These are phyloP conservation scores for Boletellus emodensis DNA, from an alignment of 768 basidiomycete genomes.

Conservation along the genomic window DNA sequence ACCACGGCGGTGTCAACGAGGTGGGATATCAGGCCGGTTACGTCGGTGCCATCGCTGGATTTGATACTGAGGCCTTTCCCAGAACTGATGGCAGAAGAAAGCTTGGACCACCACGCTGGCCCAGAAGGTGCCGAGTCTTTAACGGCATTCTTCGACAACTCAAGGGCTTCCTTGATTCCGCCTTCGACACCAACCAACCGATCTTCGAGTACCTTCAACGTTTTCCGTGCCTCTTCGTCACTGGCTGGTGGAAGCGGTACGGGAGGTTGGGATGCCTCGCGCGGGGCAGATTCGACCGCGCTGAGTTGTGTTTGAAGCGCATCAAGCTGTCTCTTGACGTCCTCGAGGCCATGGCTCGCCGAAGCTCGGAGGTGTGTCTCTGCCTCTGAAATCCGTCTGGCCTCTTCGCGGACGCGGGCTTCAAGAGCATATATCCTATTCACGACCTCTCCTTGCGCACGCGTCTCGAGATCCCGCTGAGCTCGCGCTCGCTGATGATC, in stretches of 20 bases:
- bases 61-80: conserved; percentile 59
- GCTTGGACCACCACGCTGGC: conserved; percentile 71
- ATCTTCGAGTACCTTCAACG: conserved; percentile 57
- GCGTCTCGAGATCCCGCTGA: conserved; percentile 51
- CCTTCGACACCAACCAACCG: conserved; percentile 59
- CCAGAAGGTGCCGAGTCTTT: conserved; percentile 37
- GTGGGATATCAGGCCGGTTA: conserved; percentile 63
- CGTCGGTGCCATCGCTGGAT: conserved; percentile 69
- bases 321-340: conserved; percentile 55
- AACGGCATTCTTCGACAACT: conserved; percentile 48
- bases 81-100: conserved; percentile 43
- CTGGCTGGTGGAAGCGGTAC: conserved; percentile 20
- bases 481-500: conserved; percentile 50
- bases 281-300: conserved; percentile 25
- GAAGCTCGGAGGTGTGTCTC: conserved; percentile 46
- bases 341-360: conserved; percentile 43
- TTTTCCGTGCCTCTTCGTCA: conserved; percentile 57
- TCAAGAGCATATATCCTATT: conserved; percentile 57
- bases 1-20: conserved; percentile 77
- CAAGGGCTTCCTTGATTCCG: conserved; percentile 68
- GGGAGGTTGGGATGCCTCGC: conserved; percentile 14
- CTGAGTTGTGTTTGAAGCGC: conserved; percentile 43
- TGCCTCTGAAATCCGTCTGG: conserved; percentile 48
- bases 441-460: conserved; percentile 47
- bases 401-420: conserved; percentile 42